Evolutionary conservation across 2,329 filamentous ascomycete species (phyloP), one percentile per base, ranked within the genome.

Genomic region (Fusarium ambrosium): DNA sequence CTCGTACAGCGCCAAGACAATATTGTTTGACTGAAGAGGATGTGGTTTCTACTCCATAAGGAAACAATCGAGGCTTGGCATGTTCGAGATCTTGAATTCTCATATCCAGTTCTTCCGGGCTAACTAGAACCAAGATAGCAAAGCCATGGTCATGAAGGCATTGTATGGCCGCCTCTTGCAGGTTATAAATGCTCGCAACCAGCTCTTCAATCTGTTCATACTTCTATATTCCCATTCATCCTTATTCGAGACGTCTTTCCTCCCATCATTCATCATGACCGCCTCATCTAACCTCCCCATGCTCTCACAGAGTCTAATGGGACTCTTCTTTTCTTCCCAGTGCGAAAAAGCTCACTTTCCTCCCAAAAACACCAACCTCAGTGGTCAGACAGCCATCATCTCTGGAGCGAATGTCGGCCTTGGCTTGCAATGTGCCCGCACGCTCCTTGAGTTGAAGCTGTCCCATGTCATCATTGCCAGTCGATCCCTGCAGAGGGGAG

Each of bases 341-440:
- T 11, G 36, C 20, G 34, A 37, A 43, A 61, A 43, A 18, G 37
- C 58, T 11, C 37, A 43, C 10, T 61, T 61, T 11, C 58, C 39
- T 20, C 58, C 68, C 20, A 62, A 53, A 24, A 51, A 36, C 6
- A 64, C 59, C 45, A 29, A 68, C 59, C 73, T 85, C 43, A 74
- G 78, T 13, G 81, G 82, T 3, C 78, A 84, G 68, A 81, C 81
- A 1, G 84, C 85, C 56, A 84, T 89, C 37, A 80, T 89, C 9
- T 87, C 87, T 0, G 87, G 87, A 3, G 77, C 83, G 14, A 89
- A 86, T 70, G 78, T 74, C 1, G 87, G 87, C 0, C 79, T 89
- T 0, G 87, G 87, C 1, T 79, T 86, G 14, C 86, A 87, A 75
- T 78, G 83, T 2, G 80, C 83, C 10, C 76, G 78, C 0, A 85